These are phyloP conservation scores for Termitomyces titanicus DNA, from an alignment of 768 basidiomycete genomes.

Conservation along the genomic window DNA sequence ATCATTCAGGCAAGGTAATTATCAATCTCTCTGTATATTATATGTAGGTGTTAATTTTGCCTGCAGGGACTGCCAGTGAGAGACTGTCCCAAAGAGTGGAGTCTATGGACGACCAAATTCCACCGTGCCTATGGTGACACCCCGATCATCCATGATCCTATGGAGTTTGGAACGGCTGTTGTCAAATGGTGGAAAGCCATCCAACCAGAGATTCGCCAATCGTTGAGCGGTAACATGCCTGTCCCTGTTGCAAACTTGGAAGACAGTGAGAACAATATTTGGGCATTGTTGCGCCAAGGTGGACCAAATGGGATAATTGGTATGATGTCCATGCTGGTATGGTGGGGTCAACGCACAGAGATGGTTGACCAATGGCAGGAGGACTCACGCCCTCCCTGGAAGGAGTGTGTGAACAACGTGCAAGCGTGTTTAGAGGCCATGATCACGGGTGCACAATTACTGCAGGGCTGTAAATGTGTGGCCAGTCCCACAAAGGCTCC, in stretches of 20 bases:
- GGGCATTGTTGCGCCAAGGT: constrained; percentile 1
- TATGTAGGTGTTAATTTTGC: neutral
- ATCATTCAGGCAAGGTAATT: neutral
- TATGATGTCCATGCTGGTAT: constrained; percentile 7
- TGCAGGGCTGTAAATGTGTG: neutral
- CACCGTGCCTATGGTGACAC: constrained; percentile 3
- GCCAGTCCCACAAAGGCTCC: neutral
- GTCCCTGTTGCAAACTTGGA: neutral
- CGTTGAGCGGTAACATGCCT: neutral
- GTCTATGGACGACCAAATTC: constrained; percentile 7
- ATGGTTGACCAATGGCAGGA: constrained; percentile 1
- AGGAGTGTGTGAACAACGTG: neutral
- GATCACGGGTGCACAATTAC: neutral
- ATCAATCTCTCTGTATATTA: neutral
- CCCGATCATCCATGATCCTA: constrained; percentile 8
- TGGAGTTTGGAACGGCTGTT: constrained; percentile 11
- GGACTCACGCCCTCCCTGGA: neutral
- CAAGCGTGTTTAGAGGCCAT: neutral
- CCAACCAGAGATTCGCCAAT: constrained; percentile 5
- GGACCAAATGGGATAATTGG: constrained; percentile 12
- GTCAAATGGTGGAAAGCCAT: constrained; percentile 16
- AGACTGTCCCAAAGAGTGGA: constrained; percentile 13
- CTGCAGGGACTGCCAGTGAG: neutral
- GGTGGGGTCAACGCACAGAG: constrained; percentile 11
- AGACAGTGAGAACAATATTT: neutral